Conservation (phyloP, 257 asterid species). For the Parsonsia alboflavescens region DNA sequence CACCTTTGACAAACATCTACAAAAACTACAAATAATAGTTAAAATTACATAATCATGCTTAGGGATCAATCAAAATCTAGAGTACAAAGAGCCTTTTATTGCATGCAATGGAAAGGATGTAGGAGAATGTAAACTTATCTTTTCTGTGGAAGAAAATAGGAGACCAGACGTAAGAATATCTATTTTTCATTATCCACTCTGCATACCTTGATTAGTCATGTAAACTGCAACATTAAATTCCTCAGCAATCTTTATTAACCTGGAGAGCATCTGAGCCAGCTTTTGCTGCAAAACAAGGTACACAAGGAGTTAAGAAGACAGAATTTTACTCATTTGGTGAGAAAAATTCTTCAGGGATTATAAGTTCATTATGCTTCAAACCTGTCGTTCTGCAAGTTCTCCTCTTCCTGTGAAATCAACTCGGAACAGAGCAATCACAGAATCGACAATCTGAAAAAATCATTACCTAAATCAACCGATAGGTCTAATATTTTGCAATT, state of each 20-base stretch:
- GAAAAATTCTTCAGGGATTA: conserved; percentile 11
- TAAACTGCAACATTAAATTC: conserved; percentile 97
- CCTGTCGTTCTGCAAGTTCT: conserved; percentile 99
- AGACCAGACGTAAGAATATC: neutral
- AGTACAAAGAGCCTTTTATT: neutral
- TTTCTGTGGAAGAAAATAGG: neutral
- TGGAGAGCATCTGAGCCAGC: conserved; percentile 97
- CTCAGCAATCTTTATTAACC: conserved; percentile 90
- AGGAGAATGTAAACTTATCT: too few species aligned
- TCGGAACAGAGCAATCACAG: conserved; percentile 91
- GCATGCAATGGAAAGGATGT: neutral
- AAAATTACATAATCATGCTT: neutral
- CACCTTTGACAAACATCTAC: neutral
- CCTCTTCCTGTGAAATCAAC: conserved; percentile 99
- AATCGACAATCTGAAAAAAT: conserved; percentile 78
- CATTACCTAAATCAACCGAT: conserved; percentile 17
- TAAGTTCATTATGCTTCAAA: conserved; percentile 7
- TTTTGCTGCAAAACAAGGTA: conserved; percentile 64
- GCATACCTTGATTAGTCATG: conserved; percentile 96
- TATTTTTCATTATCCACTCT: too few species aligned
- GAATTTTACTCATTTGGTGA: neutral
- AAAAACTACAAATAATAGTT: neutral
- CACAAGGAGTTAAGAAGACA: conserved; percentile 10
- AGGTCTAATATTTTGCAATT: conserved; percentile 5
- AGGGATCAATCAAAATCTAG: neutral